Evolutionary conservation across 306 rosid genomes (phyloP).

Genomic region (Fragaria nilgerrensis): DNA sequence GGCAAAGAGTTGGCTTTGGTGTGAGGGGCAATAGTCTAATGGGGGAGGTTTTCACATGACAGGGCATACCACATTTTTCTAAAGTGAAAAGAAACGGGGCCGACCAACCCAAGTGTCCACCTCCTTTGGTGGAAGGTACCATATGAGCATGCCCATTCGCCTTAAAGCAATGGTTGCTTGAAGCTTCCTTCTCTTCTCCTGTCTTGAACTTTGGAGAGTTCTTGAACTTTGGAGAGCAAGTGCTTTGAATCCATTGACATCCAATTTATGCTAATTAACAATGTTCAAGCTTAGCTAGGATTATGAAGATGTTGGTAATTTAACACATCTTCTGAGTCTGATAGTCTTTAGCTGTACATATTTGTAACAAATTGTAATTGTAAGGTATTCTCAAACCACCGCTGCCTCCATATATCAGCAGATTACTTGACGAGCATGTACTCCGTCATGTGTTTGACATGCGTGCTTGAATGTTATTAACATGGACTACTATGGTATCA

Average conservation of each 20-base stretch:
- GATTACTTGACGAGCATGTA: too few species aligned
- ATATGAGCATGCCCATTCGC: not conserved
- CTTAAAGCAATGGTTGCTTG: constrained; percentile 1
- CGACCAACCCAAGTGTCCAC: constrained; percentile 7
- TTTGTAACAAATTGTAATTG: not conserved
- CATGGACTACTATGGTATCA: too few species aligned
- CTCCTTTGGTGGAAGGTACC: not conserved
- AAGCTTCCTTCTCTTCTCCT: not conserved
- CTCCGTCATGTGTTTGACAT: too few species aligned
- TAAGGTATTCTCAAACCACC: not conserved
- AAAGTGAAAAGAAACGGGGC: constrained; percentile 9
- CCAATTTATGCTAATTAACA: too few species aligned
- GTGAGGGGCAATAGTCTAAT: not conserved
- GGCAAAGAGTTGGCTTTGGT: too few species aligned
- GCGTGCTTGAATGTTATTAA: too few species aligned
- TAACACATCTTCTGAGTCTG: not conserved
- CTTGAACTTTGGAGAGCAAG: not conserved
- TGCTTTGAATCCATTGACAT: not conserved
- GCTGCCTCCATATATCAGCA: too few species aligned
- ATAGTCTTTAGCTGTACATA: not conserved
- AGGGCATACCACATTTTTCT: not conserved
- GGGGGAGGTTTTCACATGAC: not conserved
- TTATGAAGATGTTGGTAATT: not conserved
- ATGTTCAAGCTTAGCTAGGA: not conserved
- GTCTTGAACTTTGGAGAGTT: not conserved